Conservation (phyloP, 768 basidiomycete species). For the Auriscalpium orientale region DNA sequence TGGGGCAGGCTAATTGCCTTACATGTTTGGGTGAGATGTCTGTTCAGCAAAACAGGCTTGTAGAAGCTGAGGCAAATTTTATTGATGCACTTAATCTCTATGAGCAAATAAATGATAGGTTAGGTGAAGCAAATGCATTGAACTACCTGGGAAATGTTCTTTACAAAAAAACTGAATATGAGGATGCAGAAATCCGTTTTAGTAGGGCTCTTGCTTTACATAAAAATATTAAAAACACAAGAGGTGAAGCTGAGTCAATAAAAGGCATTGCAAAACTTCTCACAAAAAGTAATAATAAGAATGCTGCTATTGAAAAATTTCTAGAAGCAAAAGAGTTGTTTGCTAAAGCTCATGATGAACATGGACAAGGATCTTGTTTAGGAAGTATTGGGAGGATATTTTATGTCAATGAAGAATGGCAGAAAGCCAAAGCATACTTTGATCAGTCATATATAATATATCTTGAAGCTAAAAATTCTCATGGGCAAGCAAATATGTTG, state of each 20-base stretch:
- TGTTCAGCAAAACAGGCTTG: too few relatives aligned
- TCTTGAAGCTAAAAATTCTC: constrained; percentile 1
- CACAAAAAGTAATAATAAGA: neutral
- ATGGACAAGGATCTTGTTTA: neutral
- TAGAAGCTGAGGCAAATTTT: neutral
- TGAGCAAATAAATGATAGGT: neutral
- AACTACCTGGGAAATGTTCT: neutral
- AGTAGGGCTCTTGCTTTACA: neutral
- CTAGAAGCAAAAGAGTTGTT: neutral
- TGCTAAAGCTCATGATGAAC: neutral
- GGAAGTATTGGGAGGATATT: neutral
- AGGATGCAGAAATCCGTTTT: neutral
- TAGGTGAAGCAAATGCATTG: neutral
- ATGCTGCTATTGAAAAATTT: neutral
- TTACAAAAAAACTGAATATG: neutral
- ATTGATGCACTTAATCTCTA: neutral
- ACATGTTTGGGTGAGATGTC: too few relatives aligned
- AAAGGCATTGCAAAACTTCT: constrained; percentile 9
- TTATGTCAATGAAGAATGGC: neutral
- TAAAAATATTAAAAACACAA: constrained; percentile 2
- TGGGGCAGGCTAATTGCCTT: too few relatives aligned
- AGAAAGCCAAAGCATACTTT: neutral
- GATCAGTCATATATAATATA: constrained; percentile 1
- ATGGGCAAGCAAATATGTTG: constrained; percentile 9
- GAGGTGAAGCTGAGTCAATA: constrained; percentile 9